Base-by-base conservation (phyloP, 192 early-diverging fungal species). In the Coemansia asiatica region DNA sequence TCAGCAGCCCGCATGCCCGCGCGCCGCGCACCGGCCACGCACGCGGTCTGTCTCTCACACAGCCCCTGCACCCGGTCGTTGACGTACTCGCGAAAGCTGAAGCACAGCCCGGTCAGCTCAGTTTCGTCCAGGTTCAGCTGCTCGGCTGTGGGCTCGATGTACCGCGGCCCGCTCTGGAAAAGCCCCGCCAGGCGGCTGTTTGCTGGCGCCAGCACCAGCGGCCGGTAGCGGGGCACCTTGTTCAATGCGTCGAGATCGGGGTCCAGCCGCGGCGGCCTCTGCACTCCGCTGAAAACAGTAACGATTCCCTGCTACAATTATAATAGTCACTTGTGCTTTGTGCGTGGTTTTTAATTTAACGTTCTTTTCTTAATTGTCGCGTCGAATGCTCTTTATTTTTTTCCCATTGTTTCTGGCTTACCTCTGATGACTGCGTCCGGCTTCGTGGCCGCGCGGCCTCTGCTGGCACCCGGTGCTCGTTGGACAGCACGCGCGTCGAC, bases 61-160 rank as follows among this genome's bases (percentile, higher is more conserved):
- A 81, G 60, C 16, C 19, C 63, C 36, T 72, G 72, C 22, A 67
- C 73, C 22, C 78, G 72, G 47, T 72, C 71, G 6, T 66, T 53
- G 22, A 81, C 58, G 46, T 75, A 74, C 27, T 81, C 78, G 44
- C 78, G 78, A 36, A 81, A 81, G 63, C 72, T 75, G 46, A 81
- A 75, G 63, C 78, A 72, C 31, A 81, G 50, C 26, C 78, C 78
- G 12, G 72, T 71, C 46, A 81, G 60, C 60, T 81, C 78, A 1
- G 78, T 75, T 35, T 81, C 78, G 54, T 81, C 78, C 69, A 81
- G 59, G 44, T 75, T 71, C 15, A 81, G 56, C 51, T 81, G 79
- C 61, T 81, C 79, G 40, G 79, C 79, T 7, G 79, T 75, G 29
- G 79, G 79, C 70, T 81, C 79, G n/a, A 81, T 71, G 60, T 81